Evolutionary conservation across 2,329 filamentous ascomycete genomes (phyloP), one percentile per base, ranked within the genome.

Genomic region (Emericellopsis cladophorae): DNA sequence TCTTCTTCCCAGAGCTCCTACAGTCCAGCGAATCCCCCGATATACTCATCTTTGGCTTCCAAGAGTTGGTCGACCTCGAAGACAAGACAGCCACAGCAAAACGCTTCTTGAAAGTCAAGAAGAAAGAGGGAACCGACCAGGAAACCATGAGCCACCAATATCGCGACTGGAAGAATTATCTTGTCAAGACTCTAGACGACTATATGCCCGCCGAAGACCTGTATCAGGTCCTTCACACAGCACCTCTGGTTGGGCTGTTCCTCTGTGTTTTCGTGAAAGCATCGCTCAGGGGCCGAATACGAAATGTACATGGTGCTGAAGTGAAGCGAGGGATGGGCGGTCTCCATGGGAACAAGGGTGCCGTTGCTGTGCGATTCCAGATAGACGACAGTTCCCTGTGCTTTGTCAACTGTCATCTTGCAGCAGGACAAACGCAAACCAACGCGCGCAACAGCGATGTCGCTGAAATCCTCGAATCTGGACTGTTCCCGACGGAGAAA

Each of bases 11-110:
- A 48, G 78, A 90, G 43, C 72, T 94, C 14, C 68, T 98, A 22
- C 75, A 81, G 47, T 76, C 74, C n/a, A 80, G 83, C 46, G 74
- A 81, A 32, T 79, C 83, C 7, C 87, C 92, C 0, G 92, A 96
- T 50, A 88, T 98, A 39, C 64, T 96, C 3, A 76, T 96, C 1
- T 98, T 98, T 66, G 90, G 89, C 1, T 98, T 98, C 59, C 92
- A 98, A 59, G 92, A 98, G 60, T 72, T 98, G n/a, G 92, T 98
- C 4, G 92, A 98, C 54, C 69, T 98, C 7, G 92, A 98, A 58
- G 86, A 98, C 63, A 96, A 96, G 65, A 93, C 89, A 49, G 84
- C 93, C 39, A 96, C 90, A 18, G 92, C 92, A n/a, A 95, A 92
- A 63, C 87, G 85, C 42, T 79, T 96, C 50, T 81, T 96, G 56